Evolutionary conservation across 352 stramenopile genomes (phyloP).

Genomic region (Globisporangium irregulare): DNA sequence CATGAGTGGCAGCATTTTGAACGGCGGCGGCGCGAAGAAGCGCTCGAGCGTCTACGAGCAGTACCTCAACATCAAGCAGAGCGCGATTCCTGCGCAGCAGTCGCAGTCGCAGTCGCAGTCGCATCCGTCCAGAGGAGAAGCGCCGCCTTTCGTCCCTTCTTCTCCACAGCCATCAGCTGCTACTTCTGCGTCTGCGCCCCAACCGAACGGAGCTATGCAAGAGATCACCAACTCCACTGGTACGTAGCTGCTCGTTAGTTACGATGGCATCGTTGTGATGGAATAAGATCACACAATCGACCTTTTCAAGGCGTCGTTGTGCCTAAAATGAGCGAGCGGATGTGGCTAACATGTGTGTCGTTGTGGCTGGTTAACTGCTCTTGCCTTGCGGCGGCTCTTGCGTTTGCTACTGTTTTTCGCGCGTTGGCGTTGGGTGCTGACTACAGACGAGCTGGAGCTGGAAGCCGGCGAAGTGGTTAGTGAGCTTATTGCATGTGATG

Average conservation of each 20-base stretch:
- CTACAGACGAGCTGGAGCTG: conserved; percentile 44
- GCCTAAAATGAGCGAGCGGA: neutral
- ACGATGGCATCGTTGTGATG: neutral
- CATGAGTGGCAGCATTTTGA: conserved; percentile 19
- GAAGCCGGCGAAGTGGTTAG: conserved; percentile 63
- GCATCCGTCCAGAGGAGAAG: neutral
- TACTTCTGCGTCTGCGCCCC: neutral
- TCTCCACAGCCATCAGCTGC: neutral
- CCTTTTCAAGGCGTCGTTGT: neutral
- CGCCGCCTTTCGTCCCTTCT: neutral
- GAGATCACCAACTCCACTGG: conserved; percentile 61
- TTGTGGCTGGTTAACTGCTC: neutral
- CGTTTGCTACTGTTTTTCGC: neutral
- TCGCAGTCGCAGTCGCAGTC: conserved; percentile 8
- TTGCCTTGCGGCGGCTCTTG: neutral
- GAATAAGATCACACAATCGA: neutral
- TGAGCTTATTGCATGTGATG: conserved; percentile 25
- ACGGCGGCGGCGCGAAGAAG: conserved; percentile 10
- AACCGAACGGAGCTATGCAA: conserved; percentile 6
- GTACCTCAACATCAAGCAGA: conserved; percentile 55
- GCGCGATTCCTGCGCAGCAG: conserved; percentile 11
- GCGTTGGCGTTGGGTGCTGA: neutral
- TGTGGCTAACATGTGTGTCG: conserved; percentile 9
- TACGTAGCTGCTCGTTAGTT: conserved; percentile 15
- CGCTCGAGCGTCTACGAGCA: conserved; percentile 38